phyloP scores from a whole-genome alignment of 1,139 yeast species.

The Suhomyces maxii region DNA sequence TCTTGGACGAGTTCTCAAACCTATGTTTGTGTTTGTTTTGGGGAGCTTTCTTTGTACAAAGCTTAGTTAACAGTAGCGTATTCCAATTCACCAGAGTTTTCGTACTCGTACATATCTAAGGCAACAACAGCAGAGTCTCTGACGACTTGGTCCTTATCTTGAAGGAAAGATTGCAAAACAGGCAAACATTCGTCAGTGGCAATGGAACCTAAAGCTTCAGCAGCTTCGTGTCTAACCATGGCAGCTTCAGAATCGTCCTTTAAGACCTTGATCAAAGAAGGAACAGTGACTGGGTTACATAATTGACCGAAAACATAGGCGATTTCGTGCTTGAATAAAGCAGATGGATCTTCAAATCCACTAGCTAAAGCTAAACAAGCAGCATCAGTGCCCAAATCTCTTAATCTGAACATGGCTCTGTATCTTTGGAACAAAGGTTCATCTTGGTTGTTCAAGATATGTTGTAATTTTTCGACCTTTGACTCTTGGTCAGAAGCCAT shows the following conservation, averaged over 20 bases:
- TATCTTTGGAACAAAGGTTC: slow-evolving; percentile 89
- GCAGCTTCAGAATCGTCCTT: slow-evolving; percentile 81
- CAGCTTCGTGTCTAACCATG: slow-evolving; percentile 99
- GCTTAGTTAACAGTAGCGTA: slow-evolving; percentile 51
- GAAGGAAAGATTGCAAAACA: slow-evolving; percentile 71
- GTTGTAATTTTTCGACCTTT: slow-evolving; percentile 62
- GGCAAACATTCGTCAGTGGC: slow-evolving; percentile 97
- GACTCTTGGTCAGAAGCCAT: slow-evolving; percentile 61
- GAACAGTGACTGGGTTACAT: slow-evolving; percentile 91
- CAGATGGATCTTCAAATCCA: slow-evolving; percentile 88
- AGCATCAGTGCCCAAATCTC: slow-evolving; percentile 92
- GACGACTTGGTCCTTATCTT: slow-evolving; percentile 85
- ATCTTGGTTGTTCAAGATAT: slow-evolving; percentile 70
- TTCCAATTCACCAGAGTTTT: slow-evolving; percentile 81
- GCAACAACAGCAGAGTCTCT: slow-evolving; percentile 97
- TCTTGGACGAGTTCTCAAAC: neutral
- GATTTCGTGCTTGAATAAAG: slow-evolving; percentile 94
- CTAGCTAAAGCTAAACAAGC: slow-evolving; percentile 90
- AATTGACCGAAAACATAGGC: slow-evolving; percentile 98
- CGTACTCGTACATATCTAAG: slow-evolving; percentile 96
- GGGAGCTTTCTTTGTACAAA: neutral
- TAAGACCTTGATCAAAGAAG: slow-evolving; percentile 79
- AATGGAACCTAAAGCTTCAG: slow-evolving; percentile 96
- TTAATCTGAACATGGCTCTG: slow-evolving; percentile 96
- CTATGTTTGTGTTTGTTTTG: neutral